A percentile compares a stretch with the other conserved stretches of the same genome.
phyloP scores from a whole-genome alignment of 2,329 filamentous ascomycete species.

The Thielaviopsis musarum region DNA sequence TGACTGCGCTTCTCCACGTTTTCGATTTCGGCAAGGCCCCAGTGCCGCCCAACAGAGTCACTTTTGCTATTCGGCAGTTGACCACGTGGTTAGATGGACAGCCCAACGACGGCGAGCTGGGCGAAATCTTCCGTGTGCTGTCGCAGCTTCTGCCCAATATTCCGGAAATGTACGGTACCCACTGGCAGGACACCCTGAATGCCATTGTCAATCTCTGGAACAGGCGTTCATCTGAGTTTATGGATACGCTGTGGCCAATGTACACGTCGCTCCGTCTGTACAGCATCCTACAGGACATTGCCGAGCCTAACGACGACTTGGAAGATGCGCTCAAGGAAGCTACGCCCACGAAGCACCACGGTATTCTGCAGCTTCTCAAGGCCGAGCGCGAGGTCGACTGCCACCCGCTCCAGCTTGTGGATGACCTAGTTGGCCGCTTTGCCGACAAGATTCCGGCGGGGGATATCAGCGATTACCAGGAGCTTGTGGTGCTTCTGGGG shows the following conservation, averaged over 20 bases:
- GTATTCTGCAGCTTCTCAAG: slow-evolving; percentile 47
- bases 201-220: slow-evolving; percentile 19
- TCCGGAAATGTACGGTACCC: slow-evolving; percentile 68
- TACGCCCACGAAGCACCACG: slow-evolving; percentile 22
- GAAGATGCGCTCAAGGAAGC: slow-evolving; percentile 47
- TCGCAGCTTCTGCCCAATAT: slow-evolving; percentile 53
- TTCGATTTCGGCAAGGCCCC: slow-evolving; percentile 37
- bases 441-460: not conserved
- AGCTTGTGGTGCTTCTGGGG: not conserved
- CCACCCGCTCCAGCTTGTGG: not conserved
- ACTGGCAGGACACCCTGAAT: slow-evolving; percentile 56
- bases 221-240: not conserved
- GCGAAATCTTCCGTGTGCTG: slow-evolving; percentile 39
- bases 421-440: not conserved
- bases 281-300: slow-evolving; percentile 41
- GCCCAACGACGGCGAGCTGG: slow-evolving; percentile 25
- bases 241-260: slow-evolving; percentile 19
- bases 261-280: slow-evolving; percentile 60
- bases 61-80: slow-evolving; percentile 71
- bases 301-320: slow-evolving; percentile 74
- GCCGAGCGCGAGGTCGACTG: slow-evolving; percentile 18
- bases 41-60: slow-evolving; percentile 49
- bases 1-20: slow-evolving; percentile 34
- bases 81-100: slow-evolving; percentile 48
- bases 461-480: not conserved